Evolutionary conservation across 176 grass and related monocot genomes (phyloP).

Genomic region (Oryza australiensis): DNA sequence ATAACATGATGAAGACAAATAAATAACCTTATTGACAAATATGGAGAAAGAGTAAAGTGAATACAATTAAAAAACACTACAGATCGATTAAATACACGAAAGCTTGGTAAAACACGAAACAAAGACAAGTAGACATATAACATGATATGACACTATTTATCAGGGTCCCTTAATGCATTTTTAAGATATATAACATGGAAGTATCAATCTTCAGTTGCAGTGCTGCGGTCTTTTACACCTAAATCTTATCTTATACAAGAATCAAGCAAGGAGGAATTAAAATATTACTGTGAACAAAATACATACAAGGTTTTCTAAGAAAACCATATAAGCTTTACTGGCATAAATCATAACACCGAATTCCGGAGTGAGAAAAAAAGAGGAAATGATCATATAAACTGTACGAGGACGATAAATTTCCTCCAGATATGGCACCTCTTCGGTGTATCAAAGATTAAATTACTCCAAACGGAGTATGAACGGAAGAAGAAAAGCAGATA

Average conservation of each 20-base stretch:
- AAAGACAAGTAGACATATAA: neutral
- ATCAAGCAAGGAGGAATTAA: neutral
- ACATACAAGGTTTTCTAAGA: neutral
- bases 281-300: neutral
- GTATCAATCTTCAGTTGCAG: neutral
- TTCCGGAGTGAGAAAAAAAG: neutral
- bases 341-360: neutral
- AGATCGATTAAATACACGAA: neutral
- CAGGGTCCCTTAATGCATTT: neutral
- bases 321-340: neutral
- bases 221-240: neutral
- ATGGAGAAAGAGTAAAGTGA: neutral
- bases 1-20: slow-evolving; percentile 20
- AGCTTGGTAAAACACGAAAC: neutral
- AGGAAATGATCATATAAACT: neutral
- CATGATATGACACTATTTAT: neutral
- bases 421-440: too few relatives aligned
- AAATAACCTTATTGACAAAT: slow-evolving; percentile 15
- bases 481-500: neutral
- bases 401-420: neutral
- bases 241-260: neutral
- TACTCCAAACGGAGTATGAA: neutral
- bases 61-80: neutral
- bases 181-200: neutral
- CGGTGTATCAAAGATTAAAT: too few relatives aligned